Evolutionary conservation across 2,329 filamentous ascomycete species (phyloP).

Genomic region (Peltaster fructicola): DNA sequence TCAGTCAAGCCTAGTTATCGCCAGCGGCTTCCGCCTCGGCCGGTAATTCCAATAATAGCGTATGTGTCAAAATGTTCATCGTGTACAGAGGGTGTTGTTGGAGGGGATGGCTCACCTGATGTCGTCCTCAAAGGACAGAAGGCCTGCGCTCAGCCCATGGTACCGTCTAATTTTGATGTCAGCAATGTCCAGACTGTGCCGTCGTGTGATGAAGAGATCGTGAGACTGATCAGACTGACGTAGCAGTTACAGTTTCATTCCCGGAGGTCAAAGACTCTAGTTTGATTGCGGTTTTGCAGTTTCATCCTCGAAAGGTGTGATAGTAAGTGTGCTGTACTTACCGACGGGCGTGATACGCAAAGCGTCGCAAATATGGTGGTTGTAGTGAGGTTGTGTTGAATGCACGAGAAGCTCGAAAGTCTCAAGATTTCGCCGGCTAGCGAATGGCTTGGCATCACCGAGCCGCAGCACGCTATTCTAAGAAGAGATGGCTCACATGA

Average conservation of each 20-base stretch:
- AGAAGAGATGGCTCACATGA: no score
- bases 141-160: conserved; percentile 1
- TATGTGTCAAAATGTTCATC: conserved; percentile 48
- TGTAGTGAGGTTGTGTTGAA: no score
- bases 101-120: background rate
- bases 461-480: no score
- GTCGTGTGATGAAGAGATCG: conserved; percentile 1
- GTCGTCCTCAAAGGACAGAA: background rate
- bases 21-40: conserved; percentile 55
- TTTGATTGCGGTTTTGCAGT: conserved; percentile 54
- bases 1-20: conserved; percentile 41
- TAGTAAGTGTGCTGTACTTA: no score
- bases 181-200: conserved; percentile 1
- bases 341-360: no score
- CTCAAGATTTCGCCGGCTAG: no score
- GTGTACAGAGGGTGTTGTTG: conserved; percentile 5
- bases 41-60: conserved; percentile 81
- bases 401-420: no score
- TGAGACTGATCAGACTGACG: conserved; percentile 64
- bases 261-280: conserved; percentile 90
- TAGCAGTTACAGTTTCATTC: conserved; percentile 66
- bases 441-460: no score
- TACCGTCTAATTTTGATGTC: background rate
- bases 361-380: no score
- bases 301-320: conserved; percentile 51